A percentile compares a stretch with the other conserved stretches of the same genome.
Evolutionary conservation across 1,139 yeast genomes (phyloP).

Genomic region (Chernovozyma sophiae-reginae): DNA sequence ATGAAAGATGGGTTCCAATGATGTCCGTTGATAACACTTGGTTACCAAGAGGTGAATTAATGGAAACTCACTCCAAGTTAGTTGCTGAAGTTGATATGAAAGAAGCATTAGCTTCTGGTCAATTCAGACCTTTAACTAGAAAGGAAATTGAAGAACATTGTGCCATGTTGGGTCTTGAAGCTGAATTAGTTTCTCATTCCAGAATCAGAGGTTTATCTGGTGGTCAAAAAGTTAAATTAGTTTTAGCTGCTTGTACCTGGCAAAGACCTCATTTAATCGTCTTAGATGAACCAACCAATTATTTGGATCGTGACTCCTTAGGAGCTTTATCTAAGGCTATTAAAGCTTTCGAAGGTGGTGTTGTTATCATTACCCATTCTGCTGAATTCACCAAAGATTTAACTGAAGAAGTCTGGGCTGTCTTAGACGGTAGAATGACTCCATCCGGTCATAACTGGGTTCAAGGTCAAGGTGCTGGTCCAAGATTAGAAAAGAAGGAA

Average conservation of each 20-base stretch:
- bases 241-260: slow-evolving; percentile 99
- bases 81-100: slow-evolving; percentile 99
- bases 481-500: slow-evolving; percentile 94
- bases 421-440: slow-evolving; percentile 94
- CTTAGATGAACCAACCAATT: slow-evolving; percentile 98
- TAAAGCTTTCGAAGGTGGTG: slow-evolving; percentile 99
- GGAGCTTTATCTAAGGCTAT: slow-evolving; percentile 99
- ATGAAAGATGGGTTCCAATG: slow-evolving; percentile 99
- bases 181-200: slow-evolving; percentile 98
- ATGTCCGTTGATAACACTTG: slow-evolving; percentile 99
- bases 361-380: slow-evolving; percentile 98
- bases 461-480: slow-evolving; percentile 99
- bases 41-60: slow-evolving; percentile 99
- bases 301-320: slow-evolving; percentile 98
- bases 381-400: slow-evolving; percentile 99
- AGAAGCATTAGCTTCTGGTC: slow-evolving; percentile 99
- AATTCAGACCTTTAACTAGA: slow-evolving; percentile 99
- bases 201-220: slow-evolving; percentile 99
- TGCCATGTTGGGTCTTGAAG: slow-evolving; percentile 96
- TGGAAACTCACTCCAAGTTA: slow-evolving; percentile 97
- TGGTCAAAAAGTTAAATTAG: slow-evolving; percentile 99
- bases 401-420: slow-evolving; percentile 99
- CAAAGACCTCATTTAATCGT: slow-evolving; percentile 99
- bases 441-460: slow-evolving; percentile 99
- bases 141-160: slow-evolving; percentile 99